Evolutionary conservation across 768 basidiomycete genomes (phyloP).

Genomic region (Guyanaporus albipodus): DNA sequence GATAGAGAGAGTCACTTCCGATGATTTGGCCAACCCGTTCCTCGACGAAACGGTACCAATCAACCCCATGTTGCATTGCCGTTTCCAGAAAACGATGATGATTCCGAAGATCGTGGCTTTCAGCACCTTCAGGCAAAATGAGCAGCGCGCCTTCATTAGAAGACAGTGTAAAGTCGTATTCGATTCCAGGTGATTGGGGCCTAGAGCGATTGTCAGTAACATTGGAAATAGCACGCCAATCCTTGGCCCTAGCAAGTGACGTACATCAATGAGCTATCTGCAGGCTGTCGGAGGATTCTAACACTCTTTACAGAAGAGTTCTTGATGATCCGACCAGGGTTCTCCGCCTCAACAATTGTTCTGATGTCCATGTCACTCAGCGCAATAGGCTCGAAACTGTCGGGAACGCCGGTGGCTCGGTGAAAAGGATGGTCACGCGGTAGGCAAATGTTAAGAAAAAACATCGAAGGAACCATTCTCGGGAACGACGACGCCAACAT

Average conservation of each 20-base stretch:
- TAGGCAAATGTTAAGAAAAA: constrained; percentile 23
- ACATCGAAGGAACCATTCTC: constrained; percentile 2
- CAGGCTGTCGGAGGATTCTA: not conserved
- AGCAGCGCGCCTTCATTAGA: constrained; percentile 29
- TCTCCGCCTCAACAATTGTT: constrained; percentile 1
- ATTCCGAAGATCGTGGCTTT: constrained; percentile 21
- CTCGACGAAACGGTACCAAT: constrained; percentile 29
- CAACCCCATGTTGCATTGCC: constrained; percentile 17
- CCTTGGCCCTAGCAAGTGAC: not conserved
- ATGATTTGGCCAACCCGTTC: constrained; percentile 14
- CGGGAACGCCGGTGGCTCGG: constrained; percentile 21
- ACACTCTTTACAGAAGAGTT: constrained; percentile 6
- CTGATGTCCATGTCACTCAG: constrained; percentile 5
- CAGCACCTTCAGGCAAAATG: constrained; percentile 29
- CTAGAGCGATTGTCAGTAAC: not conserved
- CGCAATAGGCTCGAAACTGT: constrained; percentile 21
- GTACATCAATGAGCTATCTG: not conserved
- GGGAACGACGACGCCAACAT: constrained; percentile 29
- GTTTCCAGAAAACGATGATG: constrained; percentile 12
- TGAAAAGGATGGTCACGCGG: constrained; percentile 27
- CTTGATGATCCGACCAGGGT: constrained; percentile 4
- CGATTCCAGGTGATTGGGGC: not conserved
- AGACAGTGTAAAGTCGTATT: constrained; percentile 9
- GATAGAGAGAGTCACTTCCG: constrained; percentile 25
- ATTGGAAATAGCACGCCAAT: no score